phyloP scores from a whole-genome alignment of 176 grass and related monocot species.

The Miscanthus lutarioriparius region DNA sequence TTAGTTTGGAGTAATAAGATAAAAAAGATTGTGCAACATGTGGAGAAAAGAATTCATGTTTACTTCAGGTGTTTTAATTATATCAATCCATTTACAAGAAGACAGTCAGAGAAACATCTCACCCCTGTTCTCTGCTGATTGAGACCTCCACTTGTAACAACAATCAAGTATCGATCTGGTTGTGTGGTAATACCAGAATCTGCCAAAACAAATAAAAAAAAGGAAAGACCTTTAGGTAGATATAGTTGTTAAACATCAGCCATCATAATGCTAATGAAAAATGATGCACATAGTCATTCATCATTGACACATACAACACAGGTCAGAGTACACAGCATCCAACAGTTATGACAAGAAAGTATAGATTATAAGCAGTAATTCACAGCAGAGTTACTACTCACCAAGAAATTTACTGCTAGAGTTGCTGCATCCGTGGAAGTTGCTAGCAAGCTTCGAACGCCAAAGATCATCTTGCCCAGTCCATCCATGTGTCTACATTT shows the following conservation, averaged over 20 bases:
- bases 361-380: neutral
- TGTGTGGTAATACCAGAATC: conserved; percentile 52
- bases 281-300: neutral
- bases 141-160: conserved; percentile 80
- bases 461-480: conserved; percentile 46
- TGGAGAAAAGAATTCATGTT: conserved; percentile 6
- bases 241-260: conserved; percentile 1
- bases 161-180: conserved; percentile 70
- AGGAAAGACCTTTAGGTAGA: neutral
- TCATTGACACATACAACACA: neutral
- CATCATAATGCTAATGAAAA: neutral
- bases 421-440: conserved; percentile 74
- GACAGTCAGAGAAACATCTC: conserved; percentile 31
- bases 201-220: conserved; percentile 37
- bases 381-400: conserved; percentile 15
- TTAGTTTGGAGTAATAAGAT: neutral
- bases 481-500: conserved; percentile 43
- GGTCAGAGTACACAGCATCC: neutral
- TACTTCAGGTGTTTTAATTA: neutral
- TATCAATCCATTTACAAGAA: neutral
- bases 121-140: conserved; percentile 96
- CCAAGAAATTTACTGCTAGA: conserved; percentile 67
- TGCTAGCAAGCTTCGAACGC: conserved; percentile 61
- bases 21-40: neutral
- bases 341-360: neutral